Evolutionary conservation across 768 basidiomycete genomes (phyloP).

Genomic region (Kwoniella dendrophila): DNA sequence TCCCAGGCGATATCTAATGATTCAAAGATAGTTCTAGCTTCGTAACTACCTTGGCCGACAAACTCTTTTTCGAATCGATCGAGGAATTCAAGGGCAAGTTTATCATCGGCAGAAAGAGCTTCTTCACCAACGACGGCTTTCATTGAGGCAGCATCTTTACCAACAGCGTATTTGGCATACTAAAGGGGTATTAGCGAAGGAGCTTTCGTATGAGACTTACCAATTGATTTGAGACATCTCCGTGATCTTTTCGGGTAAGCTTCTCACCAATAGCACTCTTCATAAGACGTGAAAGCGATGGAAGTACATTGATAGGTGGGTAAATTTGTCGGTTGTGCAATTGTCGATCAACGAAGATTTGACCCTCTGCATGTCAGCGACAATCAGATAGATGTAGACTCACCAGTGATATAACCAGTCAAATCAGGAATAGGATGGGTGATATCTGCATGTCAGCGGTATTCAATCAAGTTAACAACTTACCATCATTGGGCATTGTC

Average conservation of each 20-base stretch:
- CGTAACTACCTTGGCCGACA: conserved; percentile 94
- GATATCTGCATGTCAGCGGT: conserved; percentile 68
- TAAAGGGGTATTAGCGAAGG: conserved; percentile 51
- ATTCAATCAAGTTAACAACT: conserved; percentile 42
- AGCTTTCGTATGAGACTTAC: conserved; percentile 59
- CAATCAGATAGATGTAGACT: neutral
- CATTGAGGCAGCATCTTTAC: conserved; percentile 95
- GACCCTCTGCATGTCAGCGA: conserved; percentile 76
- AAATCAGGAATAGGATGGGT: conserved; percentile 99
- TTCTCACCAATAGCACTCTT: conserved; percentile 99
- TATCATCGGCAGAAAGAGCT: conserved; percentile 90
- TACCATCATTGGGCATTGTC: conserved; percentile 99
- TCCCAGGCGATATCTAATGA: conserved; percentile 97
- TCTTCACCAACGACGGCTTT: conserved; percentile 99
- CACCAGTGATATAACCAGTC: conserved; percentile 82
- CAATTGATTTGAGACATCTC: conserved; percentile 98
- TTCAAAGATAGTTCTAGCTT: conserved; percentile 94
- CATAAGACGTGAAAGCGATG: conserved; percentile 98
- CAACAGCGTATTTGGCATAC: conserved; percentile 99
- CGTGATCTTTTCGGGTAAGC: conserved; percentile 96
- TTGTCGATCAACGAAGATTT: conserved; percentile 97
- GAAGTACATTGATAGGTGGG: conserved; percentile 98
- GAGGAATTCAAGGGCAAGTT: conserved; percentile 93
- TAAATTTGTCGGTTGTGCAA: conserved; percentile 86
- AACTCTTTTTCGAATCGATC: conserved; percentile 98